Evolutionary conservation across 2,329 filamentous ascomycete genomes (phyloP).

Genomic region (Cladosporium cucumerinum): DNA sequence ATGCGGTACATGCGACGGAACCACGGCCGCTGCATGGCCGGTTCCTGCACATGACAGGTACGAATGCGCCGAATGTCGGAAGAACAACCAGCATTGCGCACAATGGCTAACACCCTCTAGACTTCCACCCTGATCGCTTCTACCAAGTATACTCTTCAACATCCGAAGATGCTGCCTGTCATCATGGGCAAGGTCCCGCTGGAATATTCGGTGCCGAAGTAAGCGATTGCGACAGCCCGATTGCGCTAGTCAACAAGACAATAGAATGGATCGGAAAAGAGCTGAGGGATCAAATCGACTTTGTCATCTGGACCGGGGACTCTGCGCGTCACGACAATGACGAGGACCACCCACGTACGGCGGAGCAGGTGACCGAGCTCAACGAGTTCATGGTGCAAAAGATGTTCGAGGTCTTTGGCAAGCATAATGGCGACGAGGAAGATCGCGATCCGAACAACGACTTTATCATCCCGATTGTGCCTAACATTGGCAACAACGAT

Average conservation of each 20-base stretch:
- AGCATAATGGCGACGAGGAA: slow-evolving; percentile 48
- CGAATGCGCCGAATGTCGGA: slow-evolving; percentile 27
- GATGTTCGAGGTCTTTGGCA: slow-evolving; percentile 70
- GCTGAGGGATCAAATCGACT: slow-evolving; percentile 38
- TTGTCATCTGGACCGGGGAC: slow-evolving; percentile 41
- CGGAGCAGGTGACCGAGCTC: slow-evolving; percentile 69
- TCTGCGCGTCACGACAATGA: slow-evolving; percentile 41
- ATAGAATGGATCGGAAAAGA: slow-evolving; percentile 73
- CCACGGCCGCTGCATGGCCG: slow-evolving; percentile 51
- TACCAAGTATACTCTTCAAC: slow-evolving; percentile 78
- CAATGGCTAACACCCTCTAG: slow-evolving; percentile 44
- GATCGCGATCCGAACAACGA: slow-evolving; percentile 52
- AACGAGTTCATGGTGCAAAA: slow-evolving; percentile 74
- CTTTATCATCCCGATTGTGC: slow-evolving; percentile 74
- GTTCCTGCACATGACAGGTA: slow-evolving; percentile 88
- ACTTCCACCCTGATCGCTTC: slow-evolving; percentile 86
- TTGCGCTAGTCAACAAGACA: slow-evolving; percentile 78
- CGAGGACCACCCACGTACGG: slow-evolving; percentile 65
- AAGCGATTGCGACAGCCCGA: slow-evolving; percentile 82
- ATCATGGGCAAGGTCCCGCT: slow-evolving; percentile 71
- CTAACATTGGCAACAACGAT: slow-evolving; percentile 95
- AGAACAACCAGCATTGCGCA: slow-evolving; percentile 18
- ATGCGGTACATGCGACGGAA: slow-evolving; percentile 15
- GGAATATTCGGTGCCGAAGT: slow-evolving; percentile 82
- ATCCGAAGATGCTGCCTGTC: slow-evolving; percentile 67